phyloP scores from a whole-genome alignment of 306 rosid genomes.

The Hippophae gyantsensis region DNA sequence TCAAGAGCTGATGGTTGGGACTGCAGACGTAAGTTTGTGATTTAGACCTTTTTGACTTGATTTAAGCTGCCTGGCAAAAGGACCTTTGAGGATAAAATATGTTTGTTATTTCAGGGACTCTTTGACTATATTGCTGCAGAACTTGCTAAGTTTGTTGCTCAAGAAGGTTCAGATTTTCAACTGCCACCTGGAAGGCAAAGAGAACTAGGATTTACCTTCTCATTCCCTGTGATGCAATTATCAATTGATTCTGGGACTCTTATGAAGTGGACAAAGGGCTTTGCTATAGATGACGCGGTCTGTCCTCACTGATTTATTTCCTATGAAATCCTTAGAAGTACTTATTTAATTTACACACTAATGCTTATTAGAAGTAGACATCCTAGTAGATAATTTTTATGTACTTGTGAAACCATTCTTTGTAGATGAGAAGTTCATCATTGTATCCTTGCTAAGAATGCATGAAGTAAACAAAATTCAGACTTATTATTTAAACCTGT shows the following conservation, averaged over 20 bases:
- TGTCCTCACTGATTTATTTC: conserved; percentile 30
- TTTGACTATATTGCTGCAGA: conserved; percentile 75
- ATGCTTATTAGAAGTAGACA: neutral
- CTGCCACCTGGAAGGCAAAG: conserved; percentile 77
- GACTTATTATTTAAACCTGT: too few relatives aligned
- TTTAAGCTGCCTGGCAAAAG: neutral
- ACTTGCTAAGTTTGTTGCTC: conserved; percentile 62
- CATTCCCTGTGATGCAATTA: conserved; percentile 90
- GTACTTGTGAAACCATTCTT: too few relatives aligned
- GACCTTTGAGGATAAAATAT: neutral
- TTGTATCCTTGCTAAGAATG: too few relatives aligned
- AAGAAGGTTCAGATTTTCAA: conserved; percentile 65
- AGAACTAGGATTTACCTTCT: conserved; percentile 95
- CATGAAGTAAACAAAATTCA: too few relatives aligned
- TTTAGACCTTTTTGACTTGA: neutral
- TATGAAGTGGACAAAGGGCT: conserved; percentile 94
- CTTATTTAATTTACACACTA: neutral
- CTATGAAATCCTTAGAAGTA: conserved; percentile 10
- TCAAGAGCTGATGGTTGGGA: conserved; percentile 73
- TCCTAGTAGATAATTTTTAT: neutral
- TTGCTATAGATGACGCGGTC: conserved; percentile 73
- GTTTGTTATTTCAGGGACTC: conserved; percentile 47
- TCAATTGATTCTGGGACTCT: conserved; percentile 86
- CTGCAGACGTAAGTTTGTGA: conserved; percentile 53
- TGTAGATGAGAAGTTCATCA: too few relatives aligned